phyloP scores from a whole-genome alignment of 192 early-diverging fungal genomes.

The Mortierella alpina region DNA sequence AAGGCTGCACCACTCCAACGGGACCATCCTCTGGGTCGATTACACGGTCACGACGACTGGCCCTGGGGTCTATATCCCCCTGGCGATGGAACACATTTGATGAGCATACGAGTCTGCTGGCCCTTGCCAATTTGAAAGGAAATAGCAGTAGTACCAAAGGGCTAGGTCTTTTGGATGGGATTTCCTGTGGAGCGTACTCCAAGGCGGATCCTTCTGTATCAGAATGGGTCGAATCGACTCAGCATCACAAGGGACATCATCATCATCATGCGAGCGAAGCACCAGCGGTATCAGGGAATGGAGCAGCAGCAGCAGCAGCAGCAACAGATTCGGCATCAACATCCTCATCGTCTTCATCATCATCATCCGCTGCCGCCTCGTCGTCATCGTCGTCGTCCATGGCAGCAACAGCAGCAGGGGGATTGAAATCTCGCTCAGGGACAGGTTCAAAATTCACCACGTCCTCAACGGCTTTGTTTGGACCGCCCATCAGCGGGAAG shows the following conservation, averaged over 20 bases:
- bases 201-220: conserved; percentile 10
- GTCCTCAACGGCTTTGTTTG: not conserved
- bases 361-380: not conserved
- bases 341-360: conserved; percentile 6
- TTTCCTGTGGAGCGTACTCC: not conserved
- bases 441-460: not conserved
- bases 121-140: not conserved
- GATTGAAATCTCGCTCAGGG: not conserved
- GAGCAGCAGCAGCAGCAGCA: not conserved
- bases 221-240: conserved; percentile 20
- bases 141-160: not conserved
- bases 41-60: conserved; percentile 25
- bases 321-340: conserved; percentile 3
- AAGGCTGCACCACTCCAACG: conserved; percentile 26
- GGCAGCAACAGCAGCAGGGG: not conserved
- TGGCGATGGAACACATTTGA: conserved; percentile 45
- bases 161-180: not conserved
- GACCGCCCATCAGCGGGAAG: conserved; percentile 7
- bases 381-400: conserved; percentile 11
- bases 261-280: not conserved
- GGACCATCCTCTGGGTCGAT: conserved; percentile 23
- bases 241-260: not conserved
- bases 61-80: conserved; percentile 38
- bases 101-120: not conserved
- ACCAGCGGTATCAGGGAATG: not conserved